Evolutionary conservation across 257 asterid species (phyloP).

Genomic region (Plectranthus barbatus): DNA sequence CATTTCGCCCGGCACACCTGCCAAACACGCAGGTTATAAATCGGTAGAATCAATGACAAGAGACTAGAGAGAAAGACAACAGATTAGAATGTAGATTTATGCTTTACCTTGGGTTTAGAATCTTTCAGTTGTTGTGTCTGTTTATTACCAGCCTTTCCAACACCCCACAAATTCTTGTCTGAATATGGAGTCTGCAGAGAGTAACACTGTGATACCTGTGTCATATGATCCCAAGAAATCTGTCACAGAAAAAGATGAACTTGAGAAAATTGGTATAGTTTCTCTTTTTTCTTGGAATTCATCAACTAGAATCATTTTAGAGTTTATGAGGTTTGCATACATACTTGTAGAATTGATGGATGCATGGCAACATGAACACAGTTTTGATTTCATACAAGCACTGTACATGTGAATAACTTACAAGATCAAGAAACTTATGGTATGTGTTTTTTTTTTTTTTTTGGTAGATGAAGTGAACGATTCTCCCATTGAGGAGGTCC

Average conservation of each 20-base stretch:
- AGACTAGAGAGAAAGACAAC: background rate
- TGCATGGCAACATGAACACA: too few relatives aligned
- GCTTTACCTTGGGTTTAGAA: background rate
- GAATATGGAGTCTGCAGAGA: conserved; percentile 19
- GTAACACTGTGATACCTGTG: too few relatives aligned
- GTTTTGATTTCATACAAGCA: too few relatives aligned
- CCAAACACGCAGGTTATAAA: background rate
- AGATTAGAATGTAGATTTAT: background rate
- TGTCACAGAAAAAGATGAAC: background rate
- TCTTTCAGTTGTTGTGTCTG: background rate
- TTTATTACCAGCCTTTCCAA: background rate
- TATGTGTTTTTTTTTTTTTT: background rate
- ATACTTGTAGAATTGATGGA: too few relatives aligned
- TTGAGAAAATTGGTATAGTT: conserved; percentile 12
- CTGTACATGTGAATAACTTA: too few relatives aligned
- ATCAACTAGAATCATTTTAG: background rate
- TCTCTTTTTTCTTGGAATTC: background rate
- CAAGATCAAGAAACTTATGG: too few relatives aligned
- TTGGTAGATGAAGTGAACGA: conserved; percentile 48
- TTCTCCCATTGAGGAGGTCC: conserved; percentile 61
- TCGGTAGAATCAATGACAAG: background rate
- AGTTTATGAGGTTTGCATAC: too few relatives aligned
- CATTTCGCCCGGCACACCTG: background rate
- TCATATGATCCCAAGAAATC: too few relatives aligned
- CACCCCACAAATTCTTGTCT: background rate